A percentile compares a stretch with the other conserved stretches of the same genome.
Evolutionary conservation across 441 rosid genomes (phyloP).

Genomic region (Gossypium schwendimanii): DNA sequence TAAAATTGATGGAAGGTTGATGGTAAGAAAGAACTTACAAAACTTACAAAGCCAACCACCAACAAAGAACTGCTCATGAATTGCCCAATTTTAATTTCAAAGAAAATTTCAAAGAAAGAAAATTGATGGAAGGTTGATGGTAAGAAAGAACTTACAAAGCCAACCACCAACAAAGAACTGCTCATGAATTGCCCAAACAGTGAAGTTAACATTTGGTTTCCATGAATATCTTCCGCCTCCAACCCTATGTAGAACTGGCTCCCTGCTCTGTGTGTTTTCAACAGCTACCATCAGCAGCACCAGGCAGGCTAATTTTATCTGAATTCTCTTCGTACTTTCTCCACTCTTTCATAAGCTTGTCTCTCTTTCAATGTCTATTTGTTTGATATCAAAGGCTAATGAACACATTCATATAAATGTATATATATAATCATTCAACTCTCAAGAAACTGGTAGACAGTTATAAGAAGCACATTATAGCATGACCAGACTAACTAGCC

Average conservation of each 20-base stretch:
- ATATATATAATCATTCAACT: not conserved
- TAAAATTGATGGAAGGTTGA: too few relatives aligned
- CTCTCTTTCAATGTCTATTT: not conserved
- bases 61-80: too few relatives aligned
- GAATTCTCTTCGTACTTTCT: not conserved
- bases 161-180: slow-evolving; percentile 31
- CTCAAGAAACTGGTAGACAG: not conserved
- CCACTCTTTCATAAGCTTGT: not conserved
- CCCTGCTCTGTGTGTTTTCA: not conserved
- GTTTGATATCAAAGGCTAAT: not conserved
- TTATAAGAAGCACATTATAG: not conserved
- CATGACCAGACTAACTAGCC: slow-evolving; percentile 6
- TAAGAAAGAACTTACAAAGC: slow-evolving; percentile 24
- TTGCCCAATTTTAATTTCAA: too few relatives aligned
- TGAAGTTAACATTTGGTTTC: slow-evolving; percentile 28
- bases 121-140: not conserved
- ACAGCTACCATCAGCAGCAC: not conserved
- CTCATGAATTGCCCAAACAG: slow-evolving; percentile 26
- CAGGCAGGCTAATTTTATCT: not conserved
- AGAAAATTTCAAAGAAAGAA: not conserved
- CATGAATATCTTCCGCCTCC: slow-evolving; percentile 33
- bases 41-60: too few relatives aligned
- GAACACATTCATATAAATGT: not conserved
- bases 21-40: too few relatives aligned
- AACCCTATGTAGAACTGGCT: slow-evolving; percentile 17